Evolutionary conservation across 176 grass and related monocot species (phyloP).

Genomic region (Metroxylon sagu): DNA sequence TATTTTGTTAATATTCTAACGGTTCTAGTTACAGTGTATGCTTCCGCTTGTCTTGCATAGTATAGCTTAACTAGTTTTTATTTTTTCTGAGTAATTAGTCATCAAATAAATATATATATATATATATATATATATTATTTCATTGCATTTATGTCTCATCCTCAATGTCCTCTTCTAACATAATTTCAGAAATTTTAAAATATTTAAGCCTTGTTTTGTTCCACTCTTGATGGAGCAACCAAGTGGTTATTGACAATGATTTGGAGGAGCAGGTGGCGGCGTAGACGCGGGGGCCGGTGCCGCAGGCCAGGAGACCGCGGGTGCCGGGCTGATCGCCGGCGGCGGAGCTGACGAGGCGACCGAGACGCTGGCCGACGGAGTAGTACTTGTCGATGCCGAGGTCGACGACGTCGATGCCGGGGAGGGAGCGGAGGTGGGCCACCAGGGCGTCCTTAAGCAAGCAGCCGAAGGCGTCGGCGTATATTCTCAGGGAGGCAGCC

Average conservation of each 20-base stretch:
- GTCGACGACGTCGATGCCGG: constrained; percentile 53
- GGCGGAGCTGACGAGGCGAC: constrained; percentile 35
- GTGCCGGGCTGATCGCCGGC: constrained; percentile 12
- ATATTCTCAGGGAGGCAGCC: constrained; percentile 44
- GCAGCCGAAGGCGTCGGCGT: constrained; percentile 57
- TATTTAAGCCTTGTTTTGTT: too few relatives aligned
- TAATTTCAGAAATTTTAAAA: too few relatives aligned
- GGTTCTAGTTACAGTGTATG: too few relatives aligned
- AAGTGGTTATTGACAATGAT: constrained; percentile 46
- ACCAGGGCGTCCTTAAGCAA: constrained; percentile 65
- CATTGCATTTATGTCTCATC: too few relatives aligned
- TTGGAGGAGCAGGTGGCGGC: constrained; percentile 70
- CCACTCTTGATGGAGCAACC: constrained; percentile 46
- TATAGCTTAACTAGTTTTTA: too few relatives aligned
- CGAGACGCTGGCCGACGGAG: constrained; percentile 48
- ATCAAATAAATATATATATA: too few relatives aligned
- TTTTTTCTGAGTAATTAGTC: too few relatives aligned
- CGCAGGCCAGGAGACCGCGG: constrained; percentile 66
- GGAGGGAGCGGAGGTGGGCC: constrained; percentile 52
- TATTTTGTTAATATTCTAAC: too few relatives aligned
- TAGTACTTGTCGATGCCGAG: constrained; percentile 89
- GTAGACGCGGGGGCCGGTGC: constrained; percentile 85
- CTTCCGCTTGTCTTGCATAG: too few relatives aligned
- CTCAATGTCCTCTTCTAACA: too few relatives aligned
- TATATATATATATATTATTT: too few relatives aligned